Percentiles rank a stretch among this genome's conserved stretches.
Conservation (phyloP, 805 yeast species). For the Yueomyces sinensis region DNA sequence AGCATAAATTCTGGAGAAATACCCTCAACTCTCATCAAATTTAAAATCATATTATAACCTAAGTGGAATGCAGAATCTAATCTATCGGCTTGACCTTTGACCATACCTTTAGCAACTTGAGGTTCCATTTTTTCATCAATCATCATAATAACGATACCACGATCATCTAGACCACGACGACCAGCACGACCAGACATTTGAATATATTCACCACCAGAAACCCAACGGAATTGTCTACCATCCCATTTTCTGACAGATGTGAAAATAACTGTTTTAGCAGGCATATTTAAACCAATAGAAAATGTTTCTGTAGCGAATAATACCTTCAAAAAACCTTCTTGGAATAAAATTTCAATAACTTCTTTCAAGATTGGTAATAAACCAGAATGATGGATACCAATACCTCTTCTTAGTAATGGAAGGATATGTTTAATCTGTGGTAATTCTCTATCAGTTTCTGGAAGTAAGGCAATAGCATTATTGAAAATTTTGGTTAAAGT, state of each 20-base stretch:
- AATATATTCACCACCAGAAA: constrained; percentile 97
- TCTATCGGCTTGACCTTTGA: constrained; percentile 96
- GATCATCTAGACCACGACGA: constrained; percentile 97
- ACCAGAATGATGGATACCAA: constrained; percentile 98
- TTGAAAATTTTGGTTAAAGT: constrained; percentile 80
- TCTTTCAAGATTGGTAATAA: constrained; percentile 85
- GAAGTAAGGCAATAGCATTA: constrained; percentile 77
- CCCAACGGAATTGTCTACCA: constrained; percentile 97
- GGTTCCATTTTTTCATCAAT: constrained; percentile 99
- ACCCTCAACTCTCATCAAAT: constrained; percentile 94
- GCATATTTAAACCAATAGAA: constrained; percentile 97
- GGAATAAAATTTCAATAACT: constrained; percentile 90
- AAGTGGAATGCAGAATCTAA: constrained; percentile 95
- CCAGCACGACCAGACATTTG: constrained; percentile 99
- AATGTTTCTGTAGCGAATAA: constrained; percentile 97
- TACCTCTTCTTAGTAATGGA: constrained; percentile 85
- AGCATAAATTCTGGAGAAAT: constrained; percentile 96
- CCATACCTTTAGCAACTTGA: constrained; percentile 98
- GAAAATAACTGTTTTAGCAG: constrained; percentile 97
- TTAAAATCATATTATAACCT: constrained; percentile 94
- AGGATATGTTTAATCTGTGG: constrained; percentile 90
- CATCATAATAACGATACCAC: constrained; percentile 99
- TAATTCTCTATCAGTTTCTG: constrained; percentile 81
- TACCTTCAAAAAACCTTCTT: constrained; percentile 90
- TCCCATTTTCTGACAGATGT: constrained; percentile 98